Base-by-base conservation (phyloP, 225 moss, liverwort and hornwort species). In the Marchantia paleacea region DNA sequence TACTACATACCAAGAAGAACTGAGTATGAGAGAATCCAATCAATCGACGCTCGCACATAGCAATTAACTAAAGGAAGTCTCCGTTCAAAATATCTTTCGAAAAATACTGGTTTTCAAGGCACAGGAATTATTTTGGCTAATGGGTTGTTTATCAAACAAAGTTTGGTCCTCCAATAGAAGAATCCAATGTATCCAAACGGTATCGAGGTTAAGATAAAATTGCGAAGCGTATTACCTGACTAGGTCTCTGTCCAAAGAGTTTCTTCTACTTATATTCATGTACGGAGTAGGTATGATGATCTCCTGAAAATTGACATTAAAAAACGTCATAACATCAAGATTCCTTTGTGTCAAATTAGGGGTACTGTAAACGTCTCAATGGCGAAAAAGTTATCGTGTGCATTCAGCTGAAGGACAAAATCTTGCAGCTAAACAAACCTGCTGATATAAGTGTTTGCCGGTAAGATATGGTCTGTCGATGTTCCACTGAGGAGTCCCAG, bases 401-500 rank as follows among this genome's bases (percentile, higher is more conserved):
- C 7, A 48, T 10, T 30, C 31, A 29, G 29, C 75, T 75, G 6
- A 26, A n/a, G 24, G 57, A 60, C 55, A 30, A 20, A 12, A 75
- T 12, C 26, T 75, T 55, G 20, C 57, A 30, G 12, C 58, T 29
- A 11, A 73, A 73, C 61, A 60, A 7, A 80, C 80, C 73, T 87
- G 87, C 91, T 92, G 94, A 77, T 91, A 91, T 79, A 97, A 84
- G 80, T 92, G 82, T 82, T 93, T 94, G 49, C 94, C 92, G 18
- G 97, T 97, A 58, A 97, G 89, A 81, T 89, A 95, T 64, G 97
- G 97, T 75, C 97, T 89, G 48, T 97, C 97, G 49, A 92, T 67
- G 80, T 97, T 92, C 97, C 97, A 97, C 69, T 89, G 90, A 67
- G 97, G 97, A 73, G 93, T 94, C 82, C 92, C 94, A 76, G 97